Evolutionary conservation across 257 asterid genomes (phyloP).

Genomic region (Nicotiana otophora): DNA sequence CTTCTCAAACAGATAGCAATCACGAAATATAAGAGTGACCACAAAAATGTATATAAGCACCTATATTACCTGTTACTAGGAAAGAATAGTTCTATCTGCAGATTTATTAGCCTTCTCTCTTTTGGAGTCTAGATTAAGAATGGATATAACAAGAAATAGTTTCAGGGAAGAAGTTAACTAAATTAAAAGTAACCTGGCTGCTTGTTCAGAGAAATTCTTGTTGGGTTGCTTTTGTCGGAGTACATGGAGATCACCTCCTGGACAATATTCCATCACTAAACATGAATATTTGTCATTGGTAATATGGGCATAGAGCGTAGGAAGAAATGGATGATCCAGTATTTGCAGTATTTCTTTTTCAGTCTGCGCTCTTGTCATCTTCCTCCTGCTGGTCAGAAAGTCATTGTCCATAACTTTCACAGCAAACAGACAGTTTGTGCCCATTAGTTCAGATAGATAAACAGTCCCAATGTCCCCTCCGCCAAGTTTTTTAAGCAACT

Average conservation of each 20-base stretch:
- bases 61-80: not conserved
- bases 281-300: constrained; percentile 61
- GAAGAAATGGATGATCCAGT: constrained; percentile 91
- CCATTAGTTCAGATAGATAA: constrained; percentile 74
- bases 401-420: constrained; percentile 77
- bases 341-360: constrained; percentile 82
- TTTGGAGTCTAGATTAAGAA: not conserved
- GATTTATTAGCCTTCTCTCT: not conserved
- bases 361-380: constrained; percentile 64
- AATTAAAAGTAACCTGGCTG: constrained; percentile 55
- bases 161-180: not conserved
- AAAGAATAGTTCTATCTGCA: not conserved
- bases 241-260: constrained; percentile 93
- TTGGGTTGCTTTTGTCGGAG: constrained; percentile 73
- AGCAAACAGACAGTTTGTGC: constrained; percentile 67
- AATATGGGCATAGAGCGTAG: constrained; percentile 74
- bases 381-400: constrained; percentile 48
- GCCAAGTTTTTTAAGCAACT: constrained; percentile 68
- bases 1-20: not conserved
- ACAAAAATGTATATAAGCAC: not conserved
- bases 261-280: constrained; percentile 83
- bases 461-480: constrained; percentile 85
- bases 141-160: not conserved
- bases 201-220: constrained; percentile 60
- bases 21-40: not conserved